phyloP scores from a whole-genome alignment of 495 filamentous ascomycete genomes.

The Penicilliopsis zonata region DNA sequence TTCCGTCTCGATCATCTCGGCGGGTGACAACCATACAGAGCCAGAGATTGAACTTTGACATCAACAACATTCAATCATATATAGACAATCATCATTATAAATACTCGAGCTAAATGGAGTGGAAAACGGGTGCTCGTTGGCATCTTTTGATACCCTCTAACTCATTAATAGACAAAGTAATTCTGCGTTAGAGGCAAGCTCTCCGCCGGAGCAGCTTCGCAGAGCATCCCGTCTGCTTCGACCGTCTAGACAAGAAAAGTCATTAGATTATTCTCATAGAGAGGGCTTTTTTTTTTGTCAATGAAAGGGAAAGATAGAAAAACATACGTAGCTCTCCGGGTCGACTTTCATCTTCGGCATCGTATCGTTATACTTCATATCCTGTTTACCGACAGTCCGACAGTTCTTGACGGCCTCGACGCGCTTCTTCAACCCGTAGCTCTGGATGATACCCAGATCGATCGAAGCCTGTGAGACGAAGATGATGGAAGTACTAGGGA shows the following conservation, averaged over 20 bases:
- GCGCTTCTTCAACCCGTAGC: slow-evolving; percentile 67
- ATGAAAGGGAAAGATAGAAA: slow-evolving; percentile 1
- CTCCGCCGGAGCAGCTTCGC: slow-evolving; percentile 60
- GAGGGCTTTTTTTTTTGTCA: background rate
- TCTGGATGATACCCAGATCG: slow-evolving; percentile 46
- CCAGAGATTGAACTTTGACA: slow-evolving; percentile 37
- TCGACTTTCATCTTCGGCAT: slow-evolving; percentile 93
- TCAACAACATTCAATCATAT: background rate
- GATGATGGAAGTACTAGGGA: slow-evolving; percentile 62
- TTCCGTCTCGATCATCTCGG: slow-evolving; percentile 31
- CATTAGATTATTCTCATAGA: slow-evolving; percentile 1
- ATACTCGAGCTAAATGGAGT: too few relatives aligned
- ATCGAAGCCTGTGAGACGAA: slow-evolving; percentile 74
- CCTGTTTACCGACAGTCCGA: slow-evolving; percentile 67
- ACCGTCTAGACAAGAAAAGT: slow-evolving; percentile 36
- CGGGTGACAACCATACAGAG: slow-evolving; percentile 32
- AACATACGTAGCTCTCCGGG: slow-evolving; percentile 68
- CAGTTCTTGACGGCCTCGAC: slow-evolving; percentile 74
- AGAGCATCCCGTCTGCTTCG: slow-evolving; percentile 72
- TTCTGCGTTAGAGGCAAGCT: slow-evolving; percentile 70
- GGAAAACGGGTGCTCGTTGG: too few relatives aligned
- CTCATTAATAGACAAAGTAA: slow-evolving; percentile 69
- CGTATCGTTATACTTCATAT: slow-evolving; percentile 88
- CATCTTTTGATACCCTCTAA: too few relatives aligned
- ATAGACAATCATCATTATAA: too few relatives aligned